phyloP scores from a whole-genome alignment of 2,329 filamentous ascomycete genomes.

The Aureobasidium sp. region DNA sequence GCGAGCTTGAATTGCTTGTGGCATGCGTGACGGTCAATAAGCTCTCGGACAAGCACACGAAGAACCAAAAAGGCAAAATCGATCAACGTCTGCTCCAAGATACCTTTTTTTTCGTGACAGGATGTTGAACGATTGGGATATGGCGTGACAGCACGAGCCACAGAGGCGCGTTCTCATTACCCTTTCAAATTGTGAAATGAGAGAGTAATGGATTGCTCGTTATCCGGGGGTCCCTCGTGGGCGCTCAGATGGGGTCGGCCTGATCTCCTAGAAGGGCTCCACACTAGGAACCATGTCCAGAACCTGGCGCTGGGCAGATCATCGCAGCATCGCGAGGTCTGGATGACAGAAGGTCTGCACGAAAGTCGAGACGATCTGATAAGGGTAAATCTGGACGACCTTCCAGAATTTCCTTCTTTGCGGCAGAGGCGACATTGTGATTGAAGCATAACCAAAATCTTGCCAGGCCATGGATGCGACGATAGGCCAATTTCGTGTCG shows the following conservation, averaged over 20 bases:
- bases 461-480: not conserved
- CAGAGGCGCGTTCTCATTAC: not conserved
- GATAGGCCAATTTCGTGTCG: constrained; percentile 1
- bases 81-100: not conserved
- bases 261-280: not conserved
- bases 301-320: not conserved
- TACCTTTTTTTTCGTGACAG: not conserved
- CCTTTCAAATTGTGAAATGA: constrained; percentile 9
- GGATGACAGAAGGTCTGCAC: not conserved
- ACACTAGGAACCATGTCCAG: not conserved
- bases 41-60: not conserved
- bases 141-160: constrained; percentile 14
- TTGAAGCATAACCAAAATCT: not conserved
- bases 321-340: not conserved
- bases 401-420: not conserved
- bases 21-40: not conserved
- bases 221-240: constrained; percentile 6
- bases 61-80: not conserved
- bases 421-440: not conserved
- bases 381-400: not conserved
- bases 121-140: not conserved
- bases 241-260: constrained; percentile 15
- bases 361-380: not conserved
- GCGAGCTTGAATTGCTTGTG: constrained; percentile 11
- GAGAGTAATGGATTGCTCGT: constrained; percentile 12